Percentiles rank a stretch among this genome's conserved stretches.
These are phyloP conservation scores for Luffa aegyptiaca DNA, from an alignment of 306 rosid genomes.

Conservation along the genomic window DNA sequence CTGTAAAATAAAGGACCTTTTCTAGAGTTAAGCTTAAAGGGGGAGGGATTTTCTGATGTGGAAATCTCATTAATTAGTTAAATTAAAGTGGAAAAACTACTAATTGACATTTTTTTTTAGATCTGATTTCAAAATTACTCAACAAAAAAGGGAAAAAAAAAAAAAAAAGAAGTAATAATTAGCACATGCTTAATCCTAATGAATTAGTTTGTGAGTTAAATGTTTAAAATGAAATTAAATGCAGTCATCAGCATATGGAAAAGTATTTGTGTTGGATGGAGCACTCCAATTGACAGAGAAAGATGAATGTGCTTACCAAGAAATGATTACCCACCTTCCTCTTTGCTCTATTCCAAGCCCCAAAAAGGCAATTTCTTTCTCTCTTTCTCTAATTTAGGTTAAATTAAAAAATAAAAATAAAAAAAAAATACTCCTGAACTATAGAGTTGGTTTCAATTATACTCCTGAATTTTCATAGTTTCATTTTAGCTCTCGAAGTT, in stretches of 20 bases:
- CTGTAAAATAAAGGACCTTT: too few species aligned
- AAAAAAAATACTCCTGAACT: too few species aligned
- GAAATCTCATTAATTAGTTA: not conserved
- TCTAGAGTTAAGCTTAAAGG: too few species aligned
- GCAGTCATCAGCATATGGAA: conserved; percentile 50
- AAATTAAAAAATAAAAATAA: too few species aligned
- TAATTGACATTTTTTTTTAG: not conserved
- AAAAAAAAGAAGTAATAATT: not conserved
- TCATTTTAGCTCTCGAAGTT: too few species aligned
- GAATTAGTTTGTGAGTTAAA: not conserved
- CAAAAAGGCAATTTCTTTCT: conserved; percentile 24
- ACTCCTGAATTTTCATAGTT: too few species aligned
- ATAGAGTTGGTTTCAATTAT: too few species aligned
- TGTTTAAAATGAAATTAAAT: not conserved
- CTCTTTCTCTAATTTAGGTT: not conserved
- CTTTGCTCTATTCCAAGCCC: conserved; percentile 68
- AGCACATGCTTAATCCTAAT: not conserved
- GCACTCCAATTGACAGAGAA: conserved; percentile 55
- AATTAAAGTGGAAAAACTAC: not conserved
- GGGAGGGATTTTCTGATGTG: too few species aligned
- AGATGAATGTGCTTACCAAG: conserved; percentile 69
- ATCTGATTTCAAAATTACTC: not conserved
- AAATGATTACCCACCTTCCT: conserved; percentile 67
- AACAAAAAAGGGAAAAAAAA: not conserved
- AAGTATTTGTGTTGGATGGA: conserved; percentile 51